Evolutionary conservation across 1,139 yeast species (phyloP).

Genomic region (Taiozyma sp.): DNA sequence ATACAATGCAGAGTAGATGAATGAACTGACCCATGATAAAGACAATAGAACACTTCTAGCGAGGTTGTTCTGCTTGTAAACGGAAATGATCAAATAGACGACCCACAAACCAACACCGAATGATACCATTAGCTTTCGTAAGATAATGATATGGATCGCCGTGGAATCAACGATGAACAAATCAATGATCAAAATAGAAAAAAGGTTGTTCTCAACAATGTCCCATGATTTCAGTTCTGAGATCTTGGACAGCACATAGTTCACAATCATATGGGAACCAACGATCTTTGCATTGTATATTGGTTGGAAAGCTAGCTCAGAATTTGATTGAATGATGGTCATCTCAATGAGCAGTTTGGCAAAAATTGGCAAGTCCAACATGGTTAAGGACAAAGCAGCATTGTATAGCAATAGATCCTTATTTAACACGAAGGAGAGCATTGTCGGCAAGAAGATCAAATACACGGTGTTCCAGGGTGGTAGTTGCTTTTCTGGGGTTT

Average conservation of each 20-base stretch:
- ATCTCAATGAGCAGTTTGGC: conserved; percentile 20
- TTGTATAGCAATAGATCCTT: conserved; percentile 19
- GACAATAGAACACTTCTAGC: conserved; percentile 13
- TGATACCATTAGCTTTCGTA: conserved; percentile 29
- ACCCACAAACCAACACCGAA: conserved; percentile 22
- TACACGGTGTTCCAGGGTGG: conserved; percentile 23
- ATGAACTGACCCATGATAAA: conserved; percentile 15
- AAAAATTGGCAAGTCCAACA: conserved; percentile 17
- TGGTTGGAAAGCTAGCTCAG: conserved; percentile 10
- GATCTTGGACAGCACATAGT: conserved; percentile 22
- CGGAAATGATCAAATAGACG: conserved; percentile 20
- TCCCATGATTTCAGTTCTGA: conserved; percentile 32
- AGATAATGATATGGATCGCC: conserved; percentile 22
- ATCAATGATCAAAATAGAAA: conserved; percentile 31
- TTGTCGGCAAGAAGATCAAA: conserved; percentile 18
- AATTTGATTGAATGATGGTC: conserved; percentile 19
- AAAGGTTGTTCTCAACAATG: conserved; percentile 31
- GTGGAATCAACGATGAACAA: conserved; percentile 24
- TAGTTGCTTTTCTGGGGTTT: conserved; percentile 2
- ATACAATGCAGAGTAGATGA: conserved; percentile 14
- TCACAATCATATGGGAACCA: conserved; percentile 21
- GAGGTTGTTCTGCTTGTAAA: conserved; percentile 8
- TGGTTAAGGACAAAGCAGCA: conserved; percentile 16
- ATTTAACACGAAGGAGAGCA: conserved; percentile 14
- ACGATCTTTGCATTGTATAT: conserved; percentile 19